phyloP scores from a whole-genome alignment of 2,329 filamentous ascomycete species.

The Elsinoe arachidis region DNA sequence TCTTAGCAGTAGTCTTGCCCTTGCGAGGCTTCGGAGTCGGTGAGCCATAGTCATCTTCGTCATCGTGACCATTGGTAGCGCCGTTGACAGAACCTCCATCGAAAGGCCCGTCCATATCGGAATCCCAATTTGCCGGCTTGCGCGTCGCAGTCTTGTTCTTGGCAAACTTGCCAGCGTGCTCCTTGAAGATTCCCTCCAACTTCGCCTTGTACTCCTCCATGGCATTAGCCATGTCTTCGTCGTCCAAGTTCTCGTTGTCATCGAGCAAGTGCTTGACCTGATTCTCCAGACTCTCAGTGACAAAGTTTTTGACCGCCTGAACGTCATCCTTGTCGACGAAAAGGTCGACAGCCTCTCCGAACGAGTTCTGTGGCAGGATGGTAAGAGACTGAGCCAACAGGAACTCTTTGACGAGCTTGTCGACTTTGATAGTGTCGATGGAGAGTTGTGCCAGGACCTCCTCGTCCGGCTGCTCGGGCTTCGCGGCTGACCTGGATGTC shows the following conservation, averaged over 20 bases:
- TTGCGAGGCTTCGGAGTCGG: slow-evolving; percentile 24
- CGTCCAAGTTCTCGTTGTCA: slow-evolving; percentile 52
- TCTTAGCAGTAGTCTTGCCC: slow-evolving; percentile 32
- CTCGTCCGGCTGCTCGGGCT: slow-evolving; percentile 54
- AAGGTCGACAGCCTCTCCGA: slow-evolving; percentile 84
- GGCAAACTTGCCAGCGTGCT: slow-evolving; percentile 50
- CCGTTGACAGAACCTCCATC: slow-evolving; percentile 57
- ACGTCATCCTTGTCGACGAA: slow-evolving; percentile 96
- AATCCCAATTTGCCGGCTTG: slow-evolving; percentile 76
- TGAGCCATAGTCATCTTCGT: slow-evolving; percentile 36
- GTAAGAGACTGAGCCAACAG: slow-evolving; percentile 80
- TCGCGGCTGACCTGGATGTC: slow-evolving; percentile 41
- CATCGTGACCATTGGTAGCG: slow-evolving; percentile 49
- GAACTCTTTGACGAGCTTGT: slow-evolving; percentile 80
- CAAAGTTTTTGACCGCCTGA: slow-evolving; percentile 61
- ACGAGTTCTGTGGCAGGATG: slow-evolving; percentile 84
- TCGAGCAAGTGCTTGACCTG: slow-evolving; percentile 45
- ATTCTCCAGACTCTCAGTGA: slow-evolving; percentile 34
- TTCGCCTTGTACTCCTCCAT: slow-evolving; percentile 48
- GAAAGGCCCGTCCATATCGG: slow-evolving; percentile 82
- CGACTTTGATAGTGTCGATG: slow-evolving; percentile 74
- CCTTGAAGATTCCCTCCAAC: slow-evolving; percentile 63
- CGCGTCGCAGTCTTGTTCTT: slow-evolving; percentile 44
- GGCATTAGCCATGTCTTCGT: slow-evolving; percentile 57
- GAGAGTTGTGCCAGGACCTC: slow-evolving; percentile 52